These are phyloP conservation scores for Hondaea fermentalgiana DNA, from an alignment of 108 stramenopile species.

Conservation along the genomic window DNA sequence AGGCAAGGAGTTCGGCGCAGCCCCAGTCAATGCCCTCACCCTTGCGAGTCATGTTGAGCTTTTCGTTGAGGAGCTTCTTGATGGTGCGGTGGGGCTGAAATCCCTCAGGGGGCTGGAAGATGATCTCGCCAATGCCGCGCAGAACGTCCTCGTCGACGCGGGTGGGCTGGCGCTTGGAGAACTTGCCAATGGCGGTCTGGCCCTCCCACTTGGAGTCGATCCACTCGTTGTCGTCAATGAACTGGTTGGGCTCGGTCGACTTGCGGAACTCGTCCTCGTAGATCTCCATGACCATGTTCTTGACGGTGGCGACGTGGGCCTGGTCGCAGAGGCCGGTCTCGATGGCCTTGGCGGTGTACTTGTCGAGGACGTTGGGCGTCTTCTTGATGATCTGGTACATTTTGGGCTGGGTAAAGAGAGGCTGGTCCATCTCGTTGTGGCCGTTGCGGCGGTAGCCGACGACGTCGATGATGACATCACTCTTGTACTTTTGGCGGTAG, in stretches of 20 bases:
- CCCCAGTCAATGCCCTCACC: constrained; percentile 97
- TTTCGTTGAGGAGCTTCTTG: constrained; percentile 74
- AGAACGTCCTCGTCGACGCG: constrained; percentile 78
- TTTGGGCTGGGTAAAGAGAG: constrained; percentile 91
- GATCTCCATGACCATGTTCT: constrained; percentile 59
- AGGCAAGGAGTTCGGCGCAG: constrained; percentile 94
- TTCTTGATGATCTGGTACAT: constrained; percentile 77
- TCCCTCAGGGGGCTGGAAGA: constrained; percentile 71
- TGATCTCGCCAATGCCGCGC: constrained; percentile 62
- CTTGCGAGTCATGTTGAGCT: constrained; percentile 62
- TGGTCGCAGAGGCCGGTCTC: constrained; percentile 67
- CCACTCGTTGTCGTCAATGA: constrained; percentile 40
- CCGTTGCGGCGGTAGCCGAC: constrained; percentile 96
- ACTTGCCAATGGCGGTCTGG: neutral
- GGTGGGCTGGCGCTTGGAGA: constrained; percentile 55
- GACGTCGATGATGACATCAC: constrained; percentile 95
- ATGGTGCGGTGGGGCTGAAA: constrained; percentile 87
- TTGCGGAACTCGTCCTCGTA: constrained; percentile 82
- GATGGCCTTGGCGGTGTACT: constrained; percentile 64
- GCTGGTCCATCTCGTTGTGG: constrained; percentile 99
- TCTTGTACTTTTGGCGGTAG: constrained; percentile 86
- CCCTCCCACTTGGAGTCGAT: constrained; percentile 62
- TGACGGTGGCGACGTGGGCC: constrained; percentile 75
- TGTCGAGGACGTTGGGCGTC: constrained; percentile 74
- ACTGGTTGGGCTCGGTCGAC: constrained; percentile 35